Conservation (phyloP, 345 rosid genomes). For the Nasturtium officinale region DNA sequence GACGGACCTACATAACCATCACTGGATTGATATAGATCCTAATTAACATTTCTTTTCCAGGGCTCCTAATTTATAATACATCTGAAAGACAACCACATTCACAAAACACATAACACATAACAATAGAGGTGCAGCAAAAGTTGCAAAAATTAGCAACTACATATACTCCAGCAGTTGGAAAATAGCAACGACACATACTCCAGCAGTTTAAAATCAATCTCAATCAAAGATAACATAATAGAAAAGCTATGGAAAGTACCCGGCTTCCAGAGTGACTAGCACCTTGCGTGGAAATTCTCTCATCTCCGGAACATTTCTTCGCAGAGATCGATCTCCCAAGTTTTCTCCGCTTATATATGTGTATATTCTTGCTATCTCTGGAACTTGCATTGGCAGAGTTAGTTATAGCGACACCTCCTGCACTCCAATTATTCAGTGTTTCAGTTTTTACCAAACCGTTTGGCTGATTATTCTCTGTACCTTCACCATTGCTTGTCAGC, state of each 20-base stretch:
- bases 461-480: constrained; percentile 36
- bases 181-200: too few relatives aligned
- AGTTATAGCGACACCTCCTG: constrained; percentile 35
- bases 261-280: constrained; percentile 45
- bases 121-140: neutral
- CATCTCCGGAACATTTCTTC: constrained; percentile 44
- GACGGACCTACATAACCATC: constrained; percentile 12
- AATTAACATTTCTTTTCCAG: neutral
- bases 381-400: constrained; percentile 51
- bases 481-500: constrained; percentile 48
- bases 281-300: constrained; percentile 44
- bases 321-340: constrained; percentile 46
- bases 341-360: constrained; percentile 80
- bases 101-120: constrained; percentile 7
- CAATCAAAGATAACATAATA: constrained; percentile 1
- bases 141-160: neutral
- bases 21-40: constrained; percentile 1
- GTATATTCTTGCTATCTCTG: constrained; percentile 47
- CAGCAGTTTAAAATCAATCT: constrained; percentile 5
- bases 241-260: constrained; percentile 45
- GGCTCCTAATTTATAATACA: neutral
- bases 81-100: constrained; percentile 3
- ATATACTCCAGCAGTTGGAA: neutral
- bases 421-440: constrained; percentile 47
- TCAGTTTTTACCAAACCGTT: constrained; percentile 44